Base-by-base conservation (phyloP, 2,329 filamentous ascomycete genomes). In the Colletotrichum neosansevieriae region DNA sequence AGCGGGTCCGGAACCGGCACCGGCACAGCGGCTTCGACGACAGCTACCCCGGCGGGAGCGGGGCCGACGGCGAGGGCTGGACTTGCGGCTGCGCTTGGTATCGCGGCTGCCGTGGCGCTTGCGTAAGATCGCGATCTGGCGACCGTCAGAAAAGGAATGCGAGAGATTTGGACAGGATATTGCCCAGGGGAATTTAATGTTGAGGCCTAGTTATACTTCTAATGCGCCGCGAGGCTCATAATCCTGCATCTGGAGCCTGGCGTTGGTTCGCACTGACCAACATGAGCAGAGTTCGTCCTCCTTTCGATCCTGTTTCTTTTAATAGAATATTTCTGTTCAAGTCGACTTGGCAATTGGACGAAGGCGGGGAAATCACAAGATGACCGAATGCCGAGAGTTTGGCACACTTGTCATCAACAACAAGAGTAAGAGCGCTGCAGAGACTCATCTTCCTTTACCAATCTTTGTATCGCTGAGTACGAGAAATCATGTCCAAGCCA, bases 21-120 rank as follows among this genome's bases (percentile, higher is more conserved):
- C 42, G 24, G 36, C 7, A 12, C 57, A 2, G 34, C 32, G 2
- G 51, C 29, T 6, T 19, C 45, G 36, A 51, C 34, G 6, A 40
- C 51, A 19, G 47, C 12, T 32, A 50, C 40, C 15, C 36, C 64
- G 29, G 64, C 44, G 11, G 64, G 64, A 53, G 59, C 51, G 38
- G 64, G 59, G 19, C 50, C 59, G 36, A 67, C 64, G 9, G 64
- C 59, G 9, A 60, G 64, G 3, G 59, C 64, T 21, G 64, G 59
- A 4, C 17, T 63, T 12, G 64, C 51, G 36, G 64, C 51, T 10
- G 29, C 54, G 4, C 36, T 63, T 4, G 59, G 64, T 6, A 24
- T 67, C 3, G 64, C 51, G 1, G 64, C 51, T 9, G 64, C 51
- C 17, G 44, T 51, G 2, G 59, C 29, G 45, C 36, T 67, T 17